A percentile compares a stretch with the other conserved stretches of the same genome.
phyloP scores from a whole-genome alignment of 805 yeast genomes.

The Yarrowia divulgata region DNA sequence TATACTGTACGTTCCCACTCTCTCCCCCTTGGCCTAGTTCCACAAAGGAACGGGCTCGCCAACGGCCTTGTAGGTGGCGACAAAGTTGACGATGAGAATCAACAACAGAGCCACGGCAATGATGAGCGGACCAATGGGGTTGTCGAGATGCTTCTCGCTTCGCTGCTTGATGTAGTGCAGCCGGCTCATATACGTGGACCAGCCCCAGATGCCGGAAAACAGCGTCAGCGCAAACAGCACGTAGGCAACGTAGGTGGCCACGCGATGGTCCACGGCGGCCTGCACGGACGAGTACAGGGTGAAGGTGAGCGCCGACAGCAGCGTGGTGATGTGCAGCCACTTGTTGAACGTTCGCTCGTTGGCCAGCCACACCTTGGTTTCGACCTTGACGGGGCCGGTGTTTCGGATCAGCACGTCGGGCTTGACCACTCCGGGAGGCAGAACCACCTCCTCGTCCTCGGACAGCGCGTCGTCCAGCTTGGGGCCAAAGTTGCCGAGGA shows the following conservation, averaged over 20 bases:
- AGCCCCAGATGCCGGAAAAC: slow-evolving; percentile 90
- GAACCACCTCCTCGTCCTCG: slow-evolving; percentile 83
- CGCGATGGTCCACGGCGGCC: slow-evolving; percentile 60
- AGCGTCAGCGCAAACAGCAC: slow-evolving; percentile 80
- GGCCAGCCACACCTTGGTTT: slow-evolving; percentile 98
- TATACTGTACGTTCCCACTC: background rate
- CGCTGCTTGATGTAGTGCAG: slow-evolving; percentile 76
- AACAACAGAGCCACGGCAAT: slow-evolving; percentile 72
- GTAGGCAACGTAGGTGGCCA: slow-evolving; percentile 78
- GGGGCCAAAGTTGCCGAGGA: slow-evolving; percentile 52
- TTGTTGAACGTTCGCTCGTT: slow-evolving; percentile 96
- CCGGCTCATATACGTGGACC: slow-evolving; percentile 73
- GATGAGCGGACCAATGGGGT: slow-evolving; percentile 85
- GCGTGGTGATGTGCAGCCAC: slow-evolving; percentile 90
- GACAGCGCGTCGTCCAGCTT: slow-evolving; percentile 47
- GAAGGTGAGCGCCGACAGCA: slow-evolving; percentile 85
- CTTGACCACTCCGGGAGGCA: slow-evolving; percentile 88
- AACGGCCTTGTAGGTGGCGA: slow-evolving; percentile 34
- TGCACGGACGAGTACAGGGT: slow-evolving; percentile 79
- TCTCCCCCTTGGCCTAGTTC: background rate
- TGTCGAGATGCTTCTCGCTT: slow-evolving; percentile 87
- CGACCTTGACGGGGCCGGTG: slow-evolving; percentile 91
- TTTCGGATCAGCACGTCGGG: slow-evolving; percentile 83
- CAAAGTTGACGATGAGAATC: slow-evolving; percentile 74
- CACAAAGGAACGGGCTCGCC: slow-evolving; percentile 30